A percentile compares a stretch with the other conserved stretches of the same genome.
These are phyloP conservation scores for Cairneyella variabilis DNA, from an alignment of 495 filamentous ascomycete species.

Conservation along the genomic window DNA sequence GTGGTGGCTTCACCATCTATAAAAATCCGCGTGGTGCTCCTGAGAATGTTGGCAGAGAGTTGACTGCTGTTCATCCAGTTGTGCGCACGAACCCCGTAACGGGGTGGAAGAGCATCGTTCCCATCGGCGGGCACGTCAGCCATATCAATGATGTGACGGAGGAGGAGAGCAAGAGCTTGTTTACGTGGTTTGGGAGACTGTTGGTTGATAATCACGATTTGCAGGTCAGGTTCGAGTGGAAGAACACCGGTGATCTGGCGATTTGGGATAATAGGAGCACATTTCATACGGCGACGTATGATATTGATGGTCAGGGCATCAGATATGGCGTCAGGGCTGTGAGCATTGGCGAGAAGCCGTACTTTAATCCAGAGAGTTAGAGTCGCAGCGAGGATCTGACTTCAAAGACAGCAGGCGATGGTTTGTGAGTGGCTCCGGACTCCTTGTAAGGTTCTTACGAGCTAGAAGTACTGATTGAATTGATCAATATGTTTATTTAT, in stretches of 20 bases:
- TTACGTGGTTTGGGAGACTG: constrained; percentile 58
- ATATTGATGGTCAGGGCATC: constrained; percentile 57
- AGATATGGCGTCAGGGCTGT: constrained; percentile 60
- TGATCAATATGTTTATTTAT: no score
- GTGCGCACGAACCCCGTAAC: constrained; percentile 81
- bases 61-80: constrained; percentile 65
- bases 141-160: constrained; percentile 63
- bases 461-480: no score
- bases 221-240: constrained; percentile 68
- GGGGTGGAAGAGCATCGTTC: constrained; percentile 73
- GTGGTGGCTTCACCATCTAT: constrained; percentile 54
- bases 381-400: no score
- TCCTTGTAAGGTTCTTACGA: no score
- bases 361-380: constrained; percentile 65
- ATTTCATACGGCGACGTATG: constrained; percentile 69
- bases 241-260: constrained; percentile 57
- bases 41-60: constrained; percentile 59
- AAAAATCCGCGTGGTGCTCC: constrained; percentile 57
- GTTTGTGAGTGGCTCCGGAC: no score
- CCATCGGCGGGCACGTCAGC: constrained; percentile 57
- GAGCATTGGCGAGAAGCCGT: constrained; percentile 66
- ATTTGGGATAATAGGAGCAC: constrained; percentile 78
- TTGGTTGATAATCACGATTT: constrained; percentile 76
- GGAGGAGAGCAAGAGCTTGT: constrained; percentile 58
- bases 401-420: no score